Percentiles rank a stretch among this genome's conserved stretches.
phyloP scores from a whole-genome alignment of 768 basidiomycete genomes.

The Panellus pusillus region DNA sequence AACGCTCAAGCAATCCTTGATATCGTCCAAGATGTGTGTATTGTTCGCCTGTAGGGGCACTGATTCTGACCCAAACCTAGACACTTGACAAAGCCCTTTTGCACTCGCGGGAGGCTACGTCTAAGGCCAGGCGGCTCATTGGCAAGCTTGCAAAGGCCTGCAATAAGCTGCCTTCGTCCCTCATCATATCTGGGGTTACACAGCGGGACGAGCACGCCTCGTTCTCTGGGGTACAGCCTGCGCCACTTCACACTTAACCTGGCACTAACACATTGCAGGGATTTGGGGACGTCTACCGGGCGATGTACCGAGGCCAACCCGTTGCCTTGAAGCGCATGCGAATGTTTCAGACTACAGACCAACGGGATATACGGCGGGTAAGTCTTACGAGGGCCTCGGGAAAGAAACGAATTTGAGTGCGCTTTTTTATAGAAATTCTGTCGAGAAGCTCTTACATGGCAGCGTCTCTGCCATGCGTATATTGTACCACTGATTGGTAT shows the following conservation, averaged over 20 bases:
- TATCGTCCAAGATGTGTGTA: constrained; percentile 15
- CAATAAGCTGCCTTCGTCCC: constrained; percentile 13
- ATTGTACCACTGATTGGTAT: constrained; percentile 26
- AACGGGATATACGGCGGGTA: constrained; percentile 10
- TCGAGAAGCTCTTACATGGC: constrained; percentile 26
- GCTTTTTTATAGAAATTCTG: constrained; percentile 21
- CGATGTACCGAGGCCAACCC: constrained; percentile 9
- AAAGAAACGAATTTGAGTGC: not conserved
- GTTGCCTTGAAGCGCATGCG: constrained; percentile 18
- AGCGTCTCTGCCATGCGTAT: constrained; percentile 18
- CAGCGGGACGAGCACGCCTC: constrained; percentile 8
- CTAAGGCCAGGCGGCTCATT: constrained; percentile 6
- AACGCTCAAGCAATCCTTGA: constrained; percentile 17
- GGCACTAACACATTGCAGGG: not conserved
- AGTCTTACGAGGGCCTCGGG: not conserved
- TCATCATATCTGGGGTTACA: constrained; percentile 11
- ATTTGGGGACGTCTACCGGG: constrained; percentile 13
- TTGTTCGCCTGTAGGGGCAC: not conserved
- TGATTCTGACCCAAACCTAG: not conserved
- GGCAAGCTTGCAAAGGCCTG: constrained; percentile 8
- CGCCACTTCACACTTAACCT: too few species aligned
- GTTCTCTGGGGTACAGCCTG: not conserved
- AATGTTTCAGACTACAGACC: constrained; percentile 5
- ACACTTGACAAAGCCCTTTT: constrained; percentile 5
- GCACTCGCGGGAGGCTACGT: not conserved